Base-by-base conservation (phyloP, 108 stramenopile genomes). In the Cyclostephanos invisitatus region DNA sequence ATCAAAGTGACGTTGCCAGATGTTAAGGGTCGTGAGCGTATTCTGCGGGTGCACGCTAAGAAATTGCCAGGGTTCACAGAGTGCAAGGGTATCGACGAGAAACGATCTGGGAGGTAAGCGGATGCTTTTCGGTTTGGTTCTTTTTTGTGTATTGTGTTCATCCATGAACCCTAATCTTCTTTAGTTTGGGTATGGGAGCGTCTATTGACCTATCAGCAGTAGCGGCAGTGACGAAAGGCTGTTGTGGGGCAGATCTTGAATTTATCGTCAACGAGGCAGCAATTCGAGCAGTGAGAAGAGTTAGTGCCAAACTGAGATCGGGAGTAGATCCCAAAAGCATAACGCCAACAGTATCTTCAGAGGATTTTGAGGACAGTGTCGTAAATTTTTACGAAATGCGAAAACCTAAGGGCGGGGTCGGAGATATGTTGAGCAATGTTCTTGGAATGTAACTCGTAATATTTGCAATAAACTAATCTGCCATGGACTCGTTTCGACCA, bases 191-290 rank as follows among this genome's bases (percentile, higher is more conserved):
- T n/a, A 74, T 66, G 32, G 88, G 89, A 21, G 53, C 81, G 8
- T 48, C 63, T 3, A 80, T 92, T 3, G 92, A 90, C 68, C 62
- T 95, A 54, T 78, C 81, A 20, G 90, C 87, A 8, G 78, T 94
- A 32, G 94, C 97, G 20, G 76, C 77, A 3, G 68, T 87, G 11
- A 95, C 95, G 14, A 50, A 62, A 7, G 96, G 96, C 7, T 89
- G 94, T 24, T 88, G 91, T 56, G 97, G 98, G 2, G 98, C 98
- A 10, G 98, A 98, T 73, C 76, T 98, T 14, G 94, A 95, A 53
- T 95, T 91, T 73, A 82, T 98, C 58, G 92, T 96, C 66, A 98
- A 98, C 69, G 98, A 98, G 72, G 97, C 97, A 21, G 97, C 96
- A 8, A 94, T 97, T 65, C 89, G 96, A 40, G 94, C 91, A 11